A percentile compares a stretch with the other conserved stretches of the same genome.
Evolutionary conservation across 257 asterid species (phyloP).

Genomic region (Solanum okadae): DNA sequence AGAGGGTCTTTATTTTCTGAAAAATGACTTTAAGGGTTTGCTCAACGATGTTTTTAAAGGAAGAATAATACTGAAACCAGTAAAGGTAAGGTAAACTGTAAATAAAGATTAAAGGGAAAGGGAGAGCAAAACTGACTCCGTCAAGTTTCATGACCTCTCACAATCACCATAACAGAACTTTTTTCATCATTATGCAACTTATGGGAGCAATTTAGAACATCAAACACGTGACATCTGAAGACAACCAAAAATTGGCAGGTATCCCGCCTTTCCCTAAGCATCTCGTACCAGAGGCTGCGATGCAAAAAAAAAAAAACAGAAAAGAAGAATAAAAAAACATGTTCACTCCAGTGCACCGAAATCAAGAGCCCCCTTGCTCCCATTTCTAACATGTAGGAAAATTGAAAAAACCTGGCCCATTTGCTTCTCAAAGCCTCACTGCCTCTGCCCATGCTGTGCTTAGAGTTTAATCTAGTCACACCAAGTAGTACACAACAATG

Average conservation of each 20-base stretch:
- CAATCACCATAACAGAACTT: neutral
- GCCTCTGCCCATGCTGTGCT: neutral
- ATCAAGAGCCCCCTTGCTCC: neutral
- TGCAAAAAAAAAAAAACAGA: neutral
- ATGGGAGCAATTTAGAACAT: neutral
- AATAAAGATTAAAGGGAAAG: neutral
- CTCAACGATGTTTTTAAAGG: neutral
- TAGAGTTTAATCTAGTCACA: neutral
- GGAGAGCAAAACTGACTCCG: neutral
- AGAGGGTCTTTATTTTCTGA: neutral
- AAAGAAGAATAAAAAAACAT: neutral
- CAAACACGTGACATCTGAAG: neutral
- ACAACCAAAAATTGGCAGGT: neutral
- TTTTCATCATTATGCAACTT: neutral
- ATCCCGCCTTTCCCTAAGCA: neutral
- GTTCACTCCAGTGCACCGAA: neutral
- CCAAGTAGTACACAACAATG: neutral
- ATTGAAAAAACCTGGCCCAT: neutral
- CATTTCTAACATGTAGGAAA: neutral
- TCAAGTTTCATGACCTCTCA: neutral
- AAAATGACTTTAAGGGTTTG: neutral
- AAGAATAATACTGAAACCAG: neutral
- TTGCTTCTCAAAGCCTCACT: neutral
- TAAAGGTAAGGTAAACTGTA: neutral
- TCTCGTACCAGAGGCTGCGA: neutral